A percentile compares a stretch with the other conserved stretches of the same genome.
phyloP scores from a whole-genome alignment of 2,329 filamentous ascomycete genomes.

The Capronia epimyces region DNA sequence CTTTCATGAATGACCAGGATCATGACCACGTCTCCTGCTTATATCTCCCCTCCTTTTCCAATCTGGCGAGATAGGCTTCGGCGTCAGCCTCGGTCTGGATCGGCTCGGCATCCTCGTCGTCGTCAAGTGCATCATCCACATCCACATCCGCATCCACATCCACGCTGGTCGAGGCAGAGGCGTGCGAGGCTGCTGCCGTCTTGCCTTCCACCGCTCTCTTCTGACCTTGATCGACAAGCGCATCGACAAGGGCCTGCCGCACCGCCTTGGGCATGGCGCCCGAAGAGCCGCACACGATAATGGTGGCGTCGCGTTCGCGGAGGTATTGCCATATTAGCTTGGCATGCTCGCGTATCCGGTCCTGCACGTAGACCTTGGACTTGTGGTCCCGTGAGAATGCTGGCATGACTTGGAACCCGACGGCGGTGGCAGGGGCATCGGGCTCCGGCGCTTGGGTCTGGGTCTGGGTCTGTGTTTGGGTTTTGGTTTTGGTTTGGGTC shows the following conservation, averaged over 20 bases:
- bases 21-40: conserved; percentile 64
- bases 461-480: conserved; percentile 20
- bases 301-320: conserved; percentile 47
- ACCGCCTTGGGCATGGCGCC: conserved; percentile 68
- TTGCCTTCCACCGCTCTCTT: conserved; percentile 25
- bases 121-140: conserved; percentile 41
- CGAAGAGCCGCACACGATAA: conserved; percentile 52
- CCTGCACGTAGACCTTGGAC: conserved; percentile 63
- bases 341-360: conserved; percentile 51
- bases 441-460: conserved; percentile 21
- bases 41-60: conserved; percentile 60
- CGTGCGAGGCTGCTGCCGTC: conserved; percentile 25
- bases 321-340: conserved; percentile 49
- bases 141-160: no score
- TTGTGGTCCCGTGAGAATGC: conserved; percentile 67
- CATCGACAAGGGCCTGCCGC: conserved; percentile 59
- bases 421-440: neutral
- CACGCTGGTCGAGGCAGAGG: conserved; percentile 1
- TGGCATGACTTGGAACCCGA: conserved; percentile 49
- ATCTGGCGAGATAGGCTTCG: conserved; percentile 49
- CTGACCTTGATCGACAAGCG: conserved; percentile 44
- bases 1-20: neutral
- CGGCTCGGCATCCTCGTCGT: conserved; percentile 37
- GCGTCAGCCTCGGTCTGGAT: conserved; percentile 43
- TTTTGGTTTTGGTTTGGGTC: neutral